Evolutionary conservation across 352 stramenopile genomes (phyloP).

Genomic region (Globisporangium mamillatum): DNA sequence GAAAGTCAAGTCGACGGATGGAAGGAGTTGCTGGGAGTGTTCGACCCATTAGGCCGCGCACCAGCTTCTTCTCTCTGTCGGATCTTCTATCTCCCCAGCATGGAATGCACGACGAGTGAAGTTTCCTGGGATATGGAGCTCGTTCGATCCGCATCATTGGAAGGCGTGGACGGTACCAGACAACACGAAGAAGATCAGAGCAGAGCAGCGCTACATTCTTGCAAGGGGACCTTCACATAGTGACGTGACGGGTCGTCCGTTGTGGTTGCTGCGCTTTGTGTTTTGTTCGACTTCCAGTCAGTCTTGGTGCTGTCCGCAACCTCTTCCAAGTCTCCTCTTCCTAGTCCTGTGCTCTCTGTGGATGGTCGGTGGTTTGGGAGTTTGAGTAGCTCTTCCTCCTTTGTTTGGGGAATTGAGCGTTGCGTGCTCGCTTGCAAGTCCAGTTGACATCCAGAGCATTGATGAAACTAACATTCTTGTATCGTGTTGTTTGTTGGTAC

Average conservation of each 20-base stretch:
- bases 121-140: slow-evolving; percentile 2
- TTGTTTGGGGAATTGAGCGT: neutral
- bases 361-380: slow-evolving; percentile 13
- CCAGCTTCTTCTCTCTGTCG: neutral
- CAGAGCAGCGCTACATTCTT: neutral
- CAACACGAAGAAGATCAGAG: neutral
- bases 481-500: slow-evolving; percentile 12
- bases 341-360: slow-evolving; percentile 1
- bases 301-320: neutral
- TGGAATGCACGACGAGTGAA: neutral
- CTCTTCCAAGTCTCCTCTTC: neutral
- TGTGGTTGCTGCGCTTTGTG: no score
- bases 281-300: neutral
- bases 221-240: neutral
- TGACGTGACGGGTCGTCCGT: slow-evolving; percentile 1
- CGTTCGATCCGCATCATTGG: slow-evolving; percentile 4
- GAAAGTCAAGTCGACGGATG: neutral
- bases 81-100: neutral
- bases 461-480: slow-evolving; percentile 6
- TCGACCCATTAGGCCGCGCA: slow-evolving; percentile 17
- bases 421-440: neutral
- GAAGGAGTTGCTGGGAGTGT: slow-evolving; percentile 2
- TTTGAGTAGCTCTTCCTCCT: neutral
- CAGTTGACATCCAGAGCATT: slow-evolving; percentile 1
- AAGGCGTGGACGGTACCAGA: neutral